Base-by-base conservation (phyloP, 768 basidiomycete genomes). In the Russula griseocarnosa region DNA sequence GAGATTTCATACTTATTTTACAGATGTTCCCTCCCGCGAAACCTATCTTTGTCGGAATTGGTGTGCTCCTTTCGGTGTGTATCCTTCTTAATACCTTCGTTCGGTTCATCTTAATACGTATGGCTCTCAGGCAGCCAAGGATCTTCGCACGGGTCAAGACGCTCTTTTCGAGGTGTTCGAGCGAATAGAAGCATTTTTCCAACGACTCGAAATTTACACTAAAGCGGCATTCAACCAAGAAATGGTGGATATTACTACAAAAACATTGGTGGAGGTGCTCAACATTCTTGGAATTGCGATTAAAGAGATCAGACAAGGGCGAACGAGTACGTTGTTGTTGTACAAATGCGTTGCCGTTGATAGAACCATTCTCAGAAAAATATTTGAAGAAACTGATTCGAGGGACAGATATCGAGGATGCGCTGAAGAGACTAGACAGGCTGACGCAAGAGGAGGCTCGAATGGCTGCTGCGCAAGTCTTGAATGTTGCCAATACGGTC, bases 261-360 rank as follows among this genome's bases (percentile, higher is more conserved):
- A n/a, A n/a, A n/a, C 18, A 22, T 30, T 47, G 53, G 53, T 47
- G 1, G 60, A 61, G 34, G 44, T 61, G 3, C 44, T 61, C 14
- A n/a, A 9, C 3, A 36, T 55, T 24, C 34, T 55, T 22, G 42
- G 13, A 30, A 61, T 40, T 24, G 32, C 46, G 3, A 61, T 53
- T 5, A 55, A 55, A 10, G 28, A 54, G 8, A 34, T 61, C 4
- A 18, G 34, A 1, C 28, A 34, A 53, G 13, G 42, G 2, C 36
- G 9, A 8, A 26, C 4, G 18, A 54, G 60, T 61, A 32, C 20
- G 60, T 34, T 2, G n/a, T 0, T 44, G 22, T 1, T 16, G 5
- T 30, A 46, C 6, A 30, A 14, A 22, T 14, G 8, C 22, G 5
- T 32, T 14, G 4, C 30, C n/a, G 4, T 47, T 44, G n/a, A 40